Conservation (phyloP, 257 asterid genomes). For the Nicotiana noctiflora region DNA sequence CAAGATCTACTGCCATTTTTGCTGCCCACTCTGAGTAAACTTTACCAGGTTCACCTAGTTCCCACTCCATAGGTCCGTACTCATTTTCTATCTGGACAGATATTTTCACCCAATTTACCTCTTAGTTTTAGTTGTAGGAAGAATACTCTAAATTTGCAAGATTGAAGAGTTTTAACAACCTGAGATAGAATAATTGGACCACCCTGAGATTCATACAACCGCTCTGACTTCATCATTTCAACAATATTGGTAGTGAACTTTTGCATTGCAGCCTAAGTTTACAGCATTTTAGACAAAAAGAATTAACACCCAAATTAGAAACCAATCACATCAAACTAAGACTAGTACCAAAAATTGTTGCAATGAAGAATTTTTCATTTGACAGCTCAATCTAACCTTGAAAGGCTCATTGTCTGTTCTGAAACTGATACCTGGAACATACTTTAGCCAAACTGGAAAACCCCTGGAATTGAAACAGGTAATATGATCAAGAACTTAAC, state of each 20-base stretch:
- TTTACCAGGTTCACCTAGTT: constrained; percentile 75
- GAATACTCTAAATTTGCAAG: neutral
- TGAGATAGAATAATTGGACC: constrained; percentile 95
- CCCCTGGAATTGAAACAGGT: constrained; percentile 28
- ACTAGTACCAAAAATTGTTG: neutral
- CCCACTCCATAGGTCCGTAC: constrained; percentile 90
- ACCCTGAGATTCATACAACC: constrained; percentile 81
- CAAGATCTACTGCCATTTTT: constrained; percentile 87
- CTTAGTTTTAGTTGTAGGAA: neutral
- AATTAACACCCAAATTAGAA: constrained; percentile 10
- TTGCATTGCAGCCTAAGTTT: constrained; percentile 79
- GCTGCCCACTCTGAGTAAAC: constrained; percentile 93
- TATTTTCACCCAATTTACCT: constrained; percentile 28
- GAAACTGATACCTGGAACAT: constrained; percentile 40
- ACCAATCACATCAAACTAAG: neutral
- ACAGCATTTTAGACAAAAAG: constrained; percentile 16
- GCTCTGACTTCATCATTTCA: constrained; percentile 84
- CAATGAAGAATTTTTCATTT: neutral
- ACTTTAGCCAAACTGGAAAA: constrained; percentile 44
- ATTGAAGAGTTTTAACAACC: constrained; percentile 31
- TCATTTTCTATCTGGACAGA: constrained; percentile 74
- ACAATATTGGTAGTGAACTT: constrained; percentile 93
- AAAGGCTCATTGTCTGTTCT: constrained; percentile 43
- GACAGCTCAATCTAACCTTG: constrained; percentile 21
- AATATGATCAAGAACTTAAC: neutral